These are phyloP conservation scores for Arabidopsis lyrata DNA, from an alignment of 441 rosid species.

Conservation along the genomic window DNA sequence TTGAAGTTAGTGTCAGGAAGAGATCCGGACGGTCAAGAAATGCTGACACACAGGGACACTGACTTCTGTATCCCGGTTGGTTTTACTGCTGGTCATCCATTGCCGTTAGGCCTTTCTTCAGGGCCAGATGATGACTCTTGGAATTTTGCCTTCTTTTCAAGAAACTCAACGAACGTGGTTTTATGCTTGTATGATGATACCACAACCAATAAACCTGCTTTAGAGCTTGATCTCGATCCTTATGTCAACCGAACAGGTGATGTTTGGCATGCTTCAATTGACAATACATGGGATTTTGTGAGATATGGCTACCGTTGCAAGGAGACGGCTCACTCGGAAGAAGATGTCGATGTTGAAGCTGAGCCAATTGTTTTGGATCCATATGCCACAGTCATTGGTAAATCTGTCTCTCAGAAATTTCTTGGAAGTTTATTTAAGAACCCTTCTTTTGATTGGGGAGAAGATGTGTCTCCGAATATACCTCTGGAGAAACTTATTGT, in stretches of 20 bases:
- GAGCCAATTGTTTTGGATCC: slow-evolving; percentile 77
- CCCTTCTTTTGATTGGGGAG: slow-evolving; percentile 81
- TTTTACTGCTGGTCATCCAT: slow-evolving; percentile 66
- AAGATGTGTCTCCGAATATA: slow-evolving; percentile 66
- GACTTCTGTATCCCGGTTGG: slow-evolving; percentile 88
- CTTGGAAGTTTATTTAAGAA: slow-evolving; percentile 62
- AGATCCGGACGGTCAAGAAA: slow-evolving; percentile 50
- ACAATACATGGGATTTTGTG: slow-evolving; percentile 53
- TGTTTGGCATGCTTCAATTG: slow-evolving; percentile 82
- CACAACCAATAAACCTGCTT: slow-evolving; percentile 62
- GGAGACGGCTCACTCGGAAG: slow-evolving; percentile 45
- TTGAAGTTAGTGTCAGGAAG: slow-evolving; percentile 56
- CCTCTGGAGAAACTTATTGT: slow-evolving; percentile 71
- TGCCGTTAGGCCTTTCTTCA: slow-evolving; percentile 84
- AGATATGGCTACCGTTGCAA: slow-evolving; percentile 75
- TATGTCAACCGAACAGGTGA: slow-evolving; percentile 86
- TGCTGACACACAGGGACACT: slow-evolving; percentile 62
- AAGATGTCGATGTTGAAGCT: slow-evolving; percentile 41
- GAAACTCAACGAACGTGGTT: slow-evolving; percentile 58
- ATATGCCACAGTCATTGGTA: slow-evolving; percentile 63
- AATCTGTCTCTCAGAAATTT: slow-evolving; percentile 46
- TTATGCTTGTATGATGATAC: slow-evolving; percentile 74
- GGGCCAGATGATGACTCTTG: slow-evolving; percentile 57
- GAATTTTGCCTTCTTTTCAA: slow-evolving; percentile 82
- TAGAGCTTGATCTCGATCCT: slow-evolving; percentile 95